Base-by-base conservation (phyloP, 768 basidiomycete species). In the Tephrocybe rancida region DNA sequence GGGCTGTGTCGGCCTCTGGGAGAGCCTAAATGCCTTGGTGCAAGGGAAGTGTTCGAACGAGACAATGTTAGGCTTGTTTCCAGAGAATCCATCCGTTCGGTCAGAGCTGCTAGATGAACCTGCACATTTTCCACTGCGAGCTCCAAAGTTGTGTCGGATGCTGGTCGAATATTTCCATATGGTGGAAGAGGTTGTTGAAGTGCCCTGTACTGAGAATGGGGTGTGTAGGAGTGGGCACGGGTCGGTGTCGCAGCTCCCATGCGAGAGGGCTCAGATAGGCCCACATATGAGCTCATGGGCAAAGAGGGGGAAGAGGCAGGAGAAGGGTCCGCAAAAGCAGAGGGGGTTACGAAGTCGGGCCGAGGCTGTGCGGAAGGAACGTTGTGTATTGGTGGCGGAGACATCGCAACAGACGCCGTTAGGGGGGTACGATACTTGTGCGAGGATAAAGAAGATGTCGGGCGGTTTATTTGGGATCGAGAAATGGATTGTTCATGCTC, bases 101-200 rank as follows among this genome's bases (percentile, higher is more conserved):
- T 84, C 39, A 95, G 78, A 5, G 91, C 91, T 0, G 90, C 90
- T 18, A 95, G 71, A 57, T 92, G 88, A 0, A 85, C 82, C 67
- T 95, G 92, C 46, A 93, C 79, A 56, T 80, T 85, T 67, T 94
- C 90, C 18, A 95, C 73, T 0, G 89, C 89, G 42, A 81, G 81
- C 67, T 94, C 92, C 48, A 95, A 73, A 6, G 79, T 73, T 32
- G 78, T 67, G 18, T 75, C 70, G 7, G 85, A 82, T 21, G 74
- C 70, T 3, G 83, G 78, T 41, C 79, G 71, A 9, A 66, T 57
- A 27, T 76, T 68, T 16, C 67, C 73, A 54, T 70, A 71, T 25
- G 69, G 67, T 44, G 71, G 64, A 32, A 68, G 63, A 29, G 68
- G 62, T 54, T 71, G 70, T 18, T 69, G 61, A 50, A 68, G 73